Conservation (phyloP, 2,329 filamentous ascomycete species). For the Ophiostoma himal-ulmi region DNA sequence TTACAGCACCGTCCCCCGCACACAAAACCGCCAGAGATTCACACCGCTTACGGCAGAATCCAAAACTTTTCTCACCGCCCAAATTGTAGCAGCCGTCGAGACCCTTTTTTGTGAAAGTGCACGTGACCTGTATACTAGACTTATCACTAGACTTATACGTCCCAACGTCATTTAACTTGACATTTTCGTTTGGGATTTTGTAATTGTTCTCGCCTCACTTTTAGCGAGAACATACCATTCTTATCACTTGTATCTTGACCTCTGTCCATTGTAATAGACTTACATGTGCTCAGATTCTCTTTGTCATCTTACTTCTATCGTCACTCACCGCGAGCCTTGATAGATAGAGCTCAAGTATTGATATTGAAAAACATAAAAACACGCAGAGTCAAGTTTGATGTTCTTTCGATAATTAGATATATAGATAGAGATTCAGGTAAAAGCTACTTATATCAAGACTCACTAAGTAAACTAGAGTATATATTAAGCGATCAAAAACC, state of each 20-base stretch:
- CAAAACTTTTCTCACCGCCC: slow-evolving; percentile 29
- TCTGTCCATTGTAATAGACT: neutral
- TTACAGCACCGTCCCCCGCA: neutral
- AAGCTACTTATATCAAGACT: no score
- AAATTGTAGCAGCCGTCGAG: neutral
- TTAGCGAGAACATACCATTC: neutral
- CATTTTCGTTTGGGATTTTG: neutral
- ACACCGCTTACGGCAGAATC: slow-evolving; percentile 31
- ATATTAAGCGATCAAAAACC: no score
- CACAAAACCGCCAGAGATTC: slow-evolving; percentile 24
- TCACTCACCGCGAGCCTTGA: no score
- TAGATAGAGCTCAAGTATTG: no score
- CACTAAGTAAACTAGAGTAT: no score
- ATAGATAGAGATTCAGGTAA: no score
- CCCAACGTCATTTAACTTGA: neutral
- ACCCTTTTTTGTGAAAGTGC: neutral
- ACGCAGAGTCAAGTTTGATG: no score
- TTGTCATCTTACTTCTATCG: no score
- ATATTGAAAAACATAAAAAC: no score
- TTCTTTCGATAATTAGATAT: no score
- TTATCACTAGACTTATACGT: no score
- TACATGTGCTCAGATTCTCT: no score
- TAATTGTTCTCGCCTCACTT: neutral
- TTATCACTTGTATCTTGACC: neutral
- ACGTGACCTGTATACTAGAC: neutral